A percentile compares a stretch with the other conserved stretches of the same genome.
Conservation (phyloP, 257 asterid species). For the Pogostemon cablin region DNA sequence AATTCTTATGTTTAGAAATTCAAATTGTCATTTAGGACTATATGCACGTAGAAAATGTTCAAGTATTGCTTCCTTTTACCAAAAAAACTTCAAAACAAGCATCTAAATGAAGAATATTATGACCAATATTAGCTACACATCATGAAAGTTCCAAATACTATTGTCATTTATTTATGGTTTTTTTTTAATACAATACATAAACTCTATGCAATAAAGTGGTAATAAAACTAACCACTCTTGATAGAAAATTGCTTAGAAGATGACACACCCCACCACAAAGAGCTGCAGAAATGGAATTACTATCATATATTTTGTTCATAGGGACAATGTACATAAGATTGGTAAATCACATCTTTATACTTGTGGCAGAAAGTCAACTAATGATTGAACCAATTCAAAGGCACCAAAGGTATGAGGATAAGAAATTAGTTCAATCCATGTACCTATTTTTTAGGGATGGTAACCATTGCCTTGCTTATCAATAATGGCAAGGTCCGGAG, state of each 20-base stretch:
- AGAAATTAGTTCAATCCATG: constrained; percentile 28
- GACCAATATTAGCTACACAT: neutral
- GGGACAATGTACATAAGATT: neutral
- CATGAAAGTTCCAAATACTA: neutral
- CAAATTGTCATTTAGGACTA: constrained; percentile 31
- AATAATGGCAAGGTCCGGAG: constrained; percentile 88
- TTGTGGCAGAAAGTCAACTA: neutral
- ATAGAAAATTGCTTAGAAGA: no score
- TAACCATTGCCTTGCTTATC: constrained; percentile 91
- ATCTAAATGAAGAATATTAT: neutral
- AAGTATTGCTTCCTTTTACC: neutral
- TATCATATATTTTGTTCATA: neutral
- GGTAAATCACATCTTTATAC: neutral
- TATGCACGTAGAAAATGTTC: constrained; percentile 18
- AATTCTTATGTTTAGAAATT: constrained; percentile 47
- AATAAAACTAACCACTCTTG: neutral
- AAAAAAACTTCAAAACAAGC: constrained; percentile 10
- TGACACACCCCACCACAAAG: neutral
- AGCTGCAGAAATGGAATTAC: neutral
- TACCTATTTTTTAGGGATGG: constrained; percentile 80
- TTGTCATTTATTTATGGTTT: neutral
- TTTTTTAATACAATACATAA: neutral
- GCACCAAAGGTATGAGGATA: constrained; percentile 14
- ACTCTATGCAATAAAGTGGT: neutral
- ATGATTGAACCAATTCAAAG: constrained; percentile 6